Conservation (phyloP, 1,284 basidiomycete genomes). For the Mycena sp. region DNA sequence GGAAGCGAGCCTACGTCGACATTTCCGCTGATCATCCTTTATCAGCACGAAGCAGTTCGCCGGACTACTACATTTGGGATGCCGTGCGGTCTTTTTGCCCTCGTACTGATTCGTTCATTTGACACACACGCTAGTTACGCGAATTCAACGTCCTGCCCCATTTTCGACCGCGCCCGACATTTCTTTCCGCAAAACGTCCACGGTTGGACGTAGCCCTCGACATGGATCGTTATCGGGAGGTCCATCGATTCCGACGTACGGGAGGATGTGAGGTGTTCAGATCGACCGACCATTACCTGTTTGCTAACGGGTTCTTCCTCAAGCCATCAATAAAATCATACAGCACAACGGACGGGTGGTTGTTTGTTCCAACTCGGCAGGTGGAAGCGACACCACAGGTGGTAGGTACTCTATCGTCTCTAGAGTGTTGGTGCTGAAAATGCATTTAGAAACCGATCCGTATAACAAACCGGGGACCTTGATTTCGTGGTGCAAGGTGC, state of each 20-base stretch:
- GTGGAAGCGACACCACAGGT: conserved; percentile 12
- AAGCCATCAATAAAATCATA: conserved; percentile 32
- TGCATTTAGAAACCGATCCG: conserved; percentile 25
- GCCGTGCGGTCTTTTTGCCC: conserved; percentile 11
- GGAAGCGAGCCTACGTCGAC: conserved; percentile 18
- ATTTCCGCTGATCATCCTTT: conserved; percentile 3
- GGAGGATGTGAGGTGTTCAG: conserved; percentile 26
- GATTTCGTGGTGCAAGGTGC: conserved; percentile 33
- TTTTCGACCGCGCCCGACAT: conserved; percentile 10
- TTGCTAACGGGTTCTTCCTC: background rate
- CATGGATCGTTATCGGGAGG: conserved; percentile 20
- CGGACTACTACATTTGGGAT: conserved; percentile 20
- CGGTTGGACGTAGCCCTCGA: conserved; percentile 17
- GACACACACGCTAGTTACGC: conserved; percentile 10
- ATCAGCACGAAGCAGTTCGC: background rate
- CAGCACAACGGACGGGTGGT: conserved; percentile 36
- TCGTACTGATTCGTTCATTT: background rate
- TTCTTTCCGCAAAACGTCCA: conserved; percentile 20
- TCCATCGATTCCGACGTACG: conserved; percentile 13
- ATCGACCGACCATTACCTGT: background rate
- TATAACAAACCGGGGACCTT: conserved; percentile 35
- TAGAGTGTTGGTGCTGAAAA: background rate
- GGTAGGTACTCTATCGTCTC: conserved; percentile 2
- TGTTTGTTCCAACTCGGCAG: conserved; percentile 32
- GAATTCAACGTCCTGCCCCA: background rate